Evolutionary conservation across 2,329 filamentous ascomycete genomes (phyloP), one percentile per base, ranked within the genome.

Genomic region (Xylariaceae sp.): DNA sequence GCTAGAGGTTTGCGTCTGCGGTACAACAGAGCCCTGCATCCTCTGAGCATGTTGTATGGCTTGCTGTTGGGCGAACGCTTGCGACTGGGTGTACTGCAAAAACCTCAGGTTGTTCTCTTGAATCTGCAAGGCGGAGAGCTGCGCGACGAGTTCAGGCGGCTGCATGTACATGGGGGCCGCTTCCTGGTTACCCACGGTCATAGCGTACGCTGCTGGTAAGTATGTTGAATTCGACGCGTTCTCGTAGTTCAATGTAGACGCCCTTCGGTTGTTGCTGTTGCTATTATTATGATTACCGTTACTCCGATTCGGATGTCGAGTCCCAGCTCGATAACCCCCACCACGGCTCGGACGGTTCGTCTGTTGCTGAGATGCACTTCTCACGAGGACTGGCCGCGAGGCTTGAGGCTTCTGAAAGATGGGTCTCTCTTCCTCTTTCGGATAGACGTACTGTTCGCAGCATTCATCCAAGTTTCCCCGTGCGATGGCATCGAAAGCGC

Each of bases 401-500:
- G 79, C 78, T 4, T 78, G 72, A n/a, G 82, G 83, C 60, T 83
- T 81, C 63, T 84, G 81, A 69, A 80, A 86, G 48, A 82, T 77
- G 23, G 23, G 23, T 60, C 77, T 77, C 69, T 86, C 83, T 69
- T 95, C 92, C 71, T 95, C 90, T 57, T 90, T 88, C 3, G 94
- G 94, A 68, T 89, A 97, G 59, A 89, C 85, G 69, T 88, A 99
- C 71, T 93, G 85, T 72, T 95, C 90, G 73, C 92, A 97, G 71
- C 88, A 92, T 68, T 91, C 87, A 3, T 86, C 83, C 50, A 99
- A 80, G 67, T 94, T 90, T 18, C 86, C 89, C 55, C 89, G 83
- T 1, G 89, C 85, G 15, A 97, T 83, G 57, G 91, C 76, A 59
- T 92, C 88, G 71, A 96, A 97, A 0, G 94, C 94, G 65, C 92